Conservation (phyloP, 1,284 basidiomycete genomes). For the Omphalotus olearius region DNA sequence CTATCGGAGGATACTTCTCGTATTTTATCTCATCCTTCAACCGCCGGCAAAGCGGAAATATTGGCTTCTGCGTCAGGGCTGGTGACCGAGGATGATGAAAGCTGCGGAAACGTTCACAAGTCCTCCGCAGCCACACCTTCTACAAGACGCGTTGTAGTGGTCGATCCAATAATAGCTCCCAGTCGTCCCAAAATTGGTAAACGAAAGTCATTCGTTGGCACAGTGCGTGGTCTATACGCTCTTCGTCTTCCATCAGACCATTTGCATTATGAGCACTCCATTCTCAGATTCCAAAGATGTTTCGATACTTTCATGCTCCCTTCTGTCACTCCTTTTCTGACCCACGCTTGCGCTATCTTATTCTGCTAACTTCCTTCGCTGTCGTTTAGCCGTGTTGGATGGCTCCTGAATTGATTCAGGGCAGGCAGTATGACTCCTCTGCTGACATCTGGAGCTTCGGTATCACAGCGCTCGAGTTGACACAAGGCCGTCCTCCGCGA, state of each 20-base stretch:
- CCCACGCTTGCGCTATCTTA: neutral
- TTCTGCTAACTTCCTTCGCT: conserved; percentile 8
- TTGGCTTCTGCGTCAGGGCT: conserved; percentile 11
- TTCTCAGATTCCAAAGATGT: neutral
- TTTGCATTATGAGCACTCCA: too few relatives aligned
- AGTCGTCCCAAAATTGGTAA: conserved; percentile 51
- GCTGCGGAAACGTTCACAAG: neutral
- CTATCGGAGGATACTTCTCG: conserved; percentile 57
- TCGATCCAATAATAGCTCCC: conserved; percentile 25
- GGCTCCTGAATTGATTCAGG: conserved; percentile 87
- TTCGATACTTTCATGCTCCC: neutral
- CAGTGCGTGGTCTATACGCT: conserved; percentile 42
- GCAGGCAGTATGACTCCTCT: conserved; percentile 78
- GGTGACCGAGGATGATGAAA: conserved; percentile 4
- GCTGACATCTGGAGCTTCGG: conserved; percentile 94
- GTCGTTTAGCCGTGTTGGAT: conserved; percentile 79
- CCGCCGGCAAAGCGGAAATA: conserved; percentile 2
- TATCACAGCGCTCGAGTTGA: conserved; percentile 83
- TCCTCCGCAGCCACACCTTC: conserved; percentile 12
- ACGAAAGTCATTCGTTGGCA: conserved; percentile 86
- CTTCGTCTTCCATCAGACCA: neutral
- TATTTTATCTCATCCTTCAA: too few relatives aligned
- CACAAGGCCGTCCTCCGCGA: conserved; percentile 79
- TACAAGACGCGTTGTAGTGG: conserved; percentile 28
- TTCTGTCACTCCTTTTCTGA: neutral